Percentiles rank a stretch among this genome's conserved stretches.
Conservation (phyloP, 257 asterid species). For the Solanum paucissectum region DNA sequence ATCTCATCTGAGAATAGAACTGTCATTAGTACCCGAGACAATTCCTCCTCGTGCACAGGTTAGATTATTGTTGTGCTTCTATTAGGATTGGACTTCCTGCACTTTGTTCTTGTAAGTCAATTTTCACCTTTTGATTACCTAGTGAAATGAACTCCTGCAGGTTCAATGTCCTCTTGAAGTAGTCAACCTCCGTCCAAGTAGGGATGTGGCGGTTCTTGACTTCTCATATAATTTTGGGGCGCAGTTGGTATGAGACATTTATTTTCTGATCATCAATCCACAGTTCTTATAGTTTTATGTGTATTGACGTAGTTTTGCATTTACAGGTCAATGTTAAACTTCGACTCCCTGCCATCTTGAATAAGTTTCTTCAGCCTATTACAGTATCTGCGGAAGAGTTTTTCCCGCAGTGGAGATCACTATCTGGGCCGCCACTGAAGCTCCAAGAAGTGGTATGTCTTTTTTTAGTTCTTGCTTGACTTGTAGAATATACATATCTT, state of each 20-base stretch:
- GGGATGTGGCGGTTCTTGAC: conserved; percentile 88
- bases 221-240: conserved; percentile 69
- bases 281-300: background rate
- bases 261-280: background rate
- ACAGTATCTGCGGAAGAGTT: conserved; percentile 74
- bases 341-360: conserved; percentile 81
- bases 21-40: conserved; percentile 80
- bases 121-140: background rate
- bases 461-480: background rate
- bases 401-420: conserved; percentile 95
- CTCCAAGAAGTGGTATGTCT: conserved; percentile 90
- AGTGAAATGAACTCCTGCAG: conserved; percentile 17
- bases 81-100: background rate
- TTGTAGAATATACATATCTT: background rate
- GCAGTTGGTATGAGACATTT: conserved; percentile 38
- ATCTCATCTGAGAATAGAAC: conserved; percentile 64
- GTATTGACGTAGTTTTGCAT: background rate
- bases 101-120: background rate
- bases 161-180: conserved; percentile 94
- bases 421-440: conserved; percentile 91
- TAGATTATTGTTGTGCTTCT: background rate
- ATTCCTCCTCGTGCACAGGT: conserved; percentile 99
- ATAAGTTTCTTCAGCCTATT: conserved; percentile 80
- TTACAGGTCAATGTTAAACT: conserved; percentile 80
- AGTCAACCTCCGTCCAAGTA: conserved; percentile 77